These are phyloP conservation scores for Rutstroemia sp. DNA, from an alignment of 2,329 filamentous ascomycete genomes.

Conservation along the genomic window DNA sequence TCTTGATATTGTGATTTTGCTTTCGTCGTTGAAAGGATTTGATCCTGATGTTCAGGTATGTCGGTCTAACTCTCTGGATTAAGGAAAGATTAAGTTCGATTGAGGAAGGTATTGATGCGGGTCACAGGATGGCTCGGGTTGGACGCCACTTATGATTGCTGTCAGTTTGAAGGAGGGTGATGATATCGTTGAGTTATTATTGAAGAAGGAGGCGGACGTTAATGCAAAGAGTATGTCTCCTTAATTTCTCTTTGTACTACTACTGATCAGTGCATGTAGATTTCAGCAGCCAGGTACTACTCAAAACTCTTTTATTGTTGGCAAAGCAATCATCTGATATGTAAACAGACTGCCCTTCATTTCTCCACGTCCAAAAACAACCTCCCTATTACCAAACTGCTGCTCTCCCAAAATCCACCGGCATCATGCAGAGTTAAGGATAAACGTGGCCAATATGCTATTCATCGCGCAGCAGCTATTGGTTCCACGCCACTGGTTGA, in stretches of 20 bases:
- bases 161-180: conserved; percentile 67
- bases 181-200: conserved; percentile 57
- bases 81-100: not conserved
- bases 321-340: conserved; percentile 2
- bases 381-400: conserved; percentile 68
- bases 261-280: conserved; percentile 35
- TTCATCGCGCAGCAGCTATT: conserved; percentile 86
- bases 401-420: conserved; percentile 62
- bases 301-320: not conserved
- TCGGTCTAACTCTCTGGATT: not conserved
- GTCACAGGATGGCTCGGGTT: conserved; percentile 63
- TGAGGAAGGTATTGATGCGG: not conserved
- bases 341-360: conserved; percentile 70
- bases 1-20: conserved; percentile 62
- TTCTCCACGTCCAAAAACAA: conserved; percentile 89
- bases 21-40: conserved; percentile 65
- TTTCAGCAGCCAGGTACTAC: conserved; percentile 54
- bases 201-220: conserved; percentile 63
- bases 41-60: conserved; percentile 73
- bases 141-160: conserved; percentile 81
- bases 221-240: conserved; percentile 57
- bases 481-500: conserved; percentile 84
- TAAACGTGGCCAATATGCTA: conserved; percentile 76
- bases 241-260: no score
- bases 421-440: conserved; percentile 78